Base-by-base conservation (phyloP, 805 yeast genomes). In the Starmerella floricola region DNA sequence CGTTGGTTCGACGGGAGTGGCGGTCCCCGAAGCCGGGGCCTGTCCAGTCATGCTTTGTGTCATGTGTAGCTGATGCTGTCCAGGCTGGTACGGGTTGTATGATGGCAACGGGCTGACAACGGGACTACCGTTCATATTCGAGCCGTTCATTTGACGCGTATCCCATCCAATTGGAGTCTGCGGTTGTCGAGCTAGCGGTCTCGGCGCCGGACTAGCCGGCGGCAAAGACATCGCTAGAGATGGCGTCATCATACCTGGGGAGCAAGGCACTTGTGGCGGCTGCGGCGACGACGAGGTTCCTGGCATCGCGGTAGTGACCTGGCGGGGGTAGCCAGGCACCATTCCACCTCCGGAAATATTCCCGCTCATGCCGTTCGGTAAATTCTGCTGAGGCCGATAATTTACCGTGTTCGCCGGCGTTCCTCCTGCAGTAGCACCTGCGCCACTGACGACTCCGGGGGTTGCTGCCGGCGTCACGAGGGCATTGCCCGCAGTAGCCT, bases 71-170 rank as follows among this genome's bases (percentile, higher is more conserved):
- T 17, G 36, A 27, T 19, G 27, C 20, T 8, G 19, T 4, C 16
- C 4, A 6, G 11, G 34, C 16, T 33, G 36, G 36, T 33, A 33
- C 27, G 36, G 27, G 17, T 33, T 33, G 27, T 36, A 36, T 17
- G 39, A 12, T 21, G 41, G 45, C 37, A 41, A n/a, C 13, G 45
- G 45, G 35, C 41, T 41, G 3, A 30, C 44, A 10, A 31, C 40
- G 13, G 44, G 44, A 26, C 44, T 41, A 6, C 36, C 33, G 12
- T 10, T 10, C 3, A 34, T 29, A 15, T 23, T 17, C 6, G 33
- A 21, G 8, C 42, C 33, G 12, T 24, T 33, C 4, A 31, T 3
- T 3, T 6, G 34, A 16, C 21, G 8, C 8, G 20, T 16, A 13
- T 27, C 26, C 32, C 31, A 27, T 10, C 24, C 38, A 3, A 8